Base-by-base conservation (phyloP, 192 early-diverging fungal genomes). In the Backusella macrospora region DNA sequence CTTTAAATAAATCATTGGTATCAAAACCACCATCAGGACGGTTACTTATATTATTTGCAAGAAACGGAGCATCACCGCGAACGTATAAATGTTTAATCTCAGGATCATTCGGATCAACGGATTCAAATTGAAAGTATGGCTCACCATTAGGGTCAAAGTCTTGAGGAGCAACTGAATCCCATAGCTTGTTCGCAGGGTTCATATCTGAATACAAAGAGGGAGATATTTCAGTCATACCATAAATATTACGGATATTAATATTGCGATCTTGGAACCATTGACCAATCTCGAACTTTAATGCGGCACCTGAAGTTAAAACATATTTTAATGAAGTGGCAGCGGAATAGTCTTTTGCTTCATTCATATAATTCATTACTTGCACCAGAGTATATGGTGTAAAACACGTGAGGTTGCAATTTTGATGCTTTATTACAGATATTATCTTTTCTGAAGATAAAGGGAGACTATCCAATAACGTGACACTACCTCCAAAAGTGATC, bases 1-100 rank as follows among this genome's bases (percentile, higher is more conserved):
- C 45, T 26, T 1, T 18, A 26, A 74, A 70, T 6, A 79, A 18
- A 49, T 79, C 77, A 0, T 74, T 79, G 21, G 77, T 79, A 15
- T 37, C 63, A 67, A 62, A 73, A 6, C 26, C 49, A 10, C 76
- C 76, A 38, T 78, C 67, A 14, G 65, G 49, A 12, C 76, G 65
- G 55, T 68, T 73, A 7, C 16, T 14, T 4, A 73, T 7, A 4
- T 48, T 42, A 1, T 2, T 59, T 1, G 76, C 76, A 1, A 78
- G 9, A 37, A 45, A 62, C 18, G 71, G 76, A 18, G 47, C 16
- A 2, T 7, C 62, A 8, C n/a, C n/a, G 0, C 14, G 26, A 15
- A 73, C 23, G 12, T 70, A 34, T 23, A 78, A 26, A 6, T 66
- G 65, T 1, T n/a, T 59, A 4, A 55, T 23, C 12, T 55, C 8